Evolutionary conservation across 805 yeast species (phyloP), one percentile per base, ranked within the genome.

Genomic region (Sugiyamaella mastotermitis): DNA sequence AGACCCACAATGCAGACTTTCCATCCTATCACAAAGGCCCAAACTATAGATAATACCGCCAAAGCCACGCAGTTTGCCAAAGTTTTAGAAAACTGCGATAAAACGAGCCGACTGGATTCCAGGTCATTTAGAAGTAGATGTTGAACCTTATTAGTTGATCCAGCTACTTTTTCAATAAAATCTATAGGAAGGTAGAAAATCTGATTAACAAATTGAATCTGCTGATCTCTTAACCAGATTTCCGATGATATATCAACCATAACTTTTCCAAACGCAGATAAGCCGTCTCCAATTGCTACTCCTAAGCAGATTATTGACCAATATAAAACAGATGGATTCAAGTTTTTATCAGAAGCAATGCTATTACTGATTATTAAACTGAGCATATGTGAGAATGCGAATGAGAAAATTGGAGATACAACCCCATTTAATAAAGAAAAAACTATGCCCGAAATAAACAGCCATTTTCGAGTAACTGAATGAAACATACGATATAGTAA

Each of bases 1-100:
- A 88, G 50, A 1, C 95, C 94, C 1, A 85, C 92, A 7, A 90
- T 61, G 1, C 96, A 74, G 29, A 92, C 62, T 51, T 80, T 83
- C 97, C 97, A 92, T 0, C 96, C 95, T 8, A 69, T 56, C 0
- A 68, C 69, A 1, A 86, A 45, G 0, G 96, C 78, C 97, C 97
- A 92, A 5, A 76, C 62, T 3, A 79, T 45, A 3, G 96, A 94
- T 19, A 77, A 58, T 0, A 65, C 26, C 0, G 81, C 62, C 33
- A 86, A 67, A 0, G 76, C 62, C 2, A 72, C 35, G 27, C 83
- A 68, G 8, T 80, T 72, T 1, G 76, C 48, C 0, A 76, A 30
- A 0, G 79, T 69, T 7, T 78, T 65, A 21, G 84, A 53, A 46
- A 81, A 78, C 30, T 77, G 77, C 0, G 84, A 68, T 1, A 84